Evolutionary conservation across 768 basidiomycete species (phyloP).

Genomic region (Aureoboletus auriporus): DNA sequence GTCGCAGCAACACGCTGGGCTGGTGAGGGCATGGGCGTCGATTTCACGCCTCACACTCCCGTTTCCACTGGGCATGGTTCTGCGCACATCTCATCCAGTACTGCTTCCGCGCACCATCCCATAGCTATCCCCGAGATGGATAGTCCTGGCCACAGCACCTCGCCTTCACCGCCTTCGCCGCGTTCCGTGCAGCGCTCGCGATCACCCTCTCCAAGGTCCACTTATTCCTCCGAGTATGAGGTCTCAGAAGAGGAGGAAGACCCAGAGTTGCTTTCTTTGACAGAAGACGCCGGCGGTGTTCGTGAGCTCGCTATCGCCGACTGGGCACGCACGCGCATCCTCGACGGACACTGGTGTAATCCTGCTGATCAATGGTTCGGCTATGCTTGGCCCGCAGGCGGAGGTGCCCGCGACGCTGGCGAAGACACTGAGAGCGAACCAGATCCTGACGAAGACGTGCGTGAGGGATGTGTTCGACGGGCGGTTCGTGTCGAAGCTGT

Average conservation of each 20-base stretch:
- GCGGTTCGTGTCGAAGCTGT: constrained; percentile 22
- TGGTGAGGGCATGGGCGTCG: constrained; percentile 32
- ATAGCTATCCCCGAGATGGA: constrained; percentile 5
- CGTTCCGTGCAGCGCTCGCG: constrained; percentile 26
- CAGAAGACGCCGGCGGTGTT: constrained; percentile 44
- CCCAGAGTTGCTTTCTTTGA: constrained; percentile 38
- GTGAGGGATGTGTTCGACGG: constrained; percentile 18
- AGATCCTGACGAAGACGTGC: constrained; percentile 20
- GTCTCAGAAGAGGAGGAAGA: constrained; percentile 42
- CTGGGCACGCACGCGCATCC: constrained; percentile 66
- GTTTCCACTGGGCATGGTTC: constrained; percentile 6
- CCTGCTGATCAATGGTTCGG: constrained; percentile 69
- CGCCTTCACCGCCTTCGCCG: constrained; percentile 24
- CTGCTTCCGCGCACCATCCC: constrained; percentile 1
- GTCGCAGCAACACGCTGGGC: constrained; percentile 54
- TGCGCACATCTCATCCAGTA: constrained; percentile 8
- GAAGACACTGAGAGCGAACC: constrained; percentile 28
- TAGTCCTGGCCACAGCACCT: constrained; percentile 23
- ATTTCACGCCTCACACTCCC: constrained; percentile 23
- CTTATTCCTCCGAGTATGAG: constrained; percentile 32
- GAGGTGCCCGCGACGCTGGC: constrained; percentile 27
- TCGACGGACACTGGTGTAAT: constrained; percentile 74
- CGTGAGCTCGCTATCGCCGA: constrained; percentile 60
- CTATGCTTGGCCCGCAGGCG: constrained; percentile 36
- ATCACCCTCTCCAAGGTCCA: constrained; percentile 28